Percentiles rank a stretch among this genome's conserved stretches.
phyloP scores from a whole-genome alignment of 345 rosid genomes.

The Erysimum cheiranthoides region DNA sequence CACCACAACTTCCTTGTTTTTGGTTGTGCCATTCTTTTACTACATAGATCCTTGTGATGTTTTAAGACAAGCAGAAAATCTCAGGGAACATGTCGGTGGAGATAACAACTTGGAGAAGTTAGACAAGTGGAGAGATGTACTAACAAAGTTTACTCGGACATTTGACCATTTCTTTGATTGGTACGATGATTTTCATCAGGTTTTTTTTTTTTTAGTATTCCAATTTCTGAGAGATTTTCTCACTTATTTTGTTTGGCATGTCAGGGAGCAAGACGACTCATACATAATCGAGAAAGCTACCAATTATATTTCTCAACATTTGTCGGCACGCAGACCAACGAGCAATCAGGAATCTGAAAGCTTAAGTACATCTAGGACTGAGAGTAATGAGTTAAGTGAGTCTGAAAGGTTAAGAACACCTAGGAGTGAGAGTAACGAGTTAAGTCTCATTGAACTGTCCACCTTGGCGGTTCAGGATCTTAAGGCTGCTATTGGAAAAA shows the following conservation, averaged over 20 bases:
- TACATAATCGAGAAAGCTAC: background rate
- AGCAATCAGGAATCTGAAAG: background rate
- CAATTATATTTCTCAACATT: background rate
- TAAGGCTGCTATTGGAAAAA: background rate
- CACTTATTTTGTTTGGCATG: background rate
- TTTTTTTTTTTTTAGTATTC: too few species aligned
- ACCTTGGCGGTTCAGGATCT: too few species aligned
- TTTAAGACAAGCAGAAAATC: background rate
- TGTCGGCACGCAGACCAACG: background rate
- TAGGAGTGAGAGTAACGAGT: background rate
- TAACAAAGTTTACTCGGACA: background rate
- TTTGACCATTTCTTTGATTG: background rate
- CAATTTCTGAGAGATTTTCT: background rate
- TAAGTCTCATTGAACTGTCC: too few species aligned
- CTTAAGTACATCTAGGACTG: background rate
- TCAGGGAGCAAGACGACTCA: background rate
- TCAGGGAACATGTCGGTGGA: background rate
- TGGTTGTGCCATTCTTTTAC: conserved; percentile 12
- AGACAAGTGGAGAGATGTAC: background rate
- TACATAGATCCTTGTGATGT: background rate
- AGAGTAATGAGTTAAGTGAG: background rate
- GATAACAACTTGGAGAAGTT: conserved; percentile 20
- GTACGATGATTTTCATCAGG: background rate
- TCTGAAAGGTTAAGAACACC: background rate
- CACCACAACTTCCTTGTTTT: background rate